A percentile compares a stretch with the other conserved stretches of the same genome.
Conservation (phyloP, 129 eudicot species). For the Pulicaria dysenterica region DNA sequence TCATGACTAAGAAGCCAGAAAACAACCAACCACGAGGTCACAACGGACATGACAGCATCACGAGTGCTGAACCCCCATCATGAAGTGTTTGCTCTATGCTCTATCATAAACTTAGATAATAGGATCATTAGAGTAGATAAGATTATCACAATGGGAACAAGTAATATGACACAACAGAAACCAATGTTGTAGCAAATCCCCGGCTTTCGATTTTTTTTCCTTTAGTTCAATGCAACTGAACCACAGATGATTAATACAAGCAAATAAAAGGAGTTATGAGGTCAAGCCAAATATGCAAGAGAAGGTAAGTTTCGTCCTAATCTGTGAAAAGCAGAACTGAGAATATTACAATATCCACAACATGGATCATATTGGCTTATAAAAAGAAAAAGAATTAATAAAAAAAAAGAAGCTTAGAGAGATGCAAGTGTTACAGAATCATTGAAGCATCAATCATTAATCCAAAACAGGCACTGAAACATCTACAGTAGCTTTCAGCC, state of each 20-base stretch:
- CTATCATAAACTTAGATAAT: too few relatives aligned
- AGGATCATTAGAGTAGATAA: too few relatives aligned
- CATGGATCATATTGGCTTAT: slow-evolving; percentile 23
- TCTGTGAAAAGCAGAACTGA: slow-evolving; percentile 22
- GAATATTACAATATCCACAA: slow-evolving; percentile 35
- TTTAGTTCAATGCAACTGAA: too few relatives aligned
- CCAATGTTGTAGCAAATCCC: too few relatives aligned
- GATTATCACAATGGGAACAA: too few relatives aligned
- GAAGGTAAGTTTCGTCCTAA: slow-evolving; percentile 2
- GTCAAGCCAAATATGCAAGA: slow-evolving; percentile 18
- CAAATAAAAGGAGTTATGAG: slow-evolving; percentile 6
- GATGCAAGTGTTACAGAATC: not conserved
- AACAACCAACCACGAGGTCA: too few relatives aligned
- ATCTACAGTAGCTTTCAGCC: slow-evolving; percentile 33
- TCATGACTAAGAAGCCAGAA: too few relatives aligned
- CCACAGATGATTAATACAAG: not conserved
- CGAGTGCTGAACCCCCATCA: too few relatives aligned
- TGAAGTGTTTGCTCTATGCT: too few relatives aligned
- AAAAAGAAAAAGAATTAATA: not conserved
- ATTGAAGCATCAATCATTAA: slow-evolving; percentile 28
- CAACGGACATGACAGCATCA: too few relatives aligned
- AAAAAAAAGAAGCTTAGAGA: not conserved
- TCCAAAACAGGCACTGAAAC: slow-evolving; percentile 29
- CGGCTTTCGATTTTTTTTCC: too few relatives aligned
- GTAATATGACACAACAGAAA: too few relatives aligned